phyloP scores from a whole-genome alignment of 2,329 filamentous ascomycete species.

The Talaromyces sp. region DNA sequence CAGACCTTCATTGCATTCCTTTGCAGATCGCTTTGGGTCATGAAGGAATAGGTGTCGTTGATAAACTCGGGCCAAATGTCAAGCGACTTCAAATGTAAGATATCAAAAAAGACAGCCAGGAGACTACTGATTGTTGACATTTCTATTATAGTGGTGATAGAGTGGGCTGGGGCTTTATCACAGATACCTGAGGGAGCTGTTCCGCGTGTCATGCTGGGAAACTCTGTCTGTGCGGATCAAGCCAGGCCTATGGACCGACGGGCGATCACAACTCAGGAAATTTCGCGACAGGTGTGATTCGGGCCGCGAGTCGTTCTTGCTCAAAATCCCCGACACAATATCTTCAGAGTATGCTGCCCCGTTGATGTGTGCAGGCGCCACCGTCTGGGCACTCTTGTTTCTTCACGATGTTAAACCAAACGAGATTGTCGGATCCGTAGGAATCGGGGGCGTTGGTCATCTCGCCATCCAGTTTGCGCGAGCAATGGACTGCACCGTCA shows the following conservation, averaged over 20 bases:
- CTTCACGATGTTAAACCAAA: conserved; percentile 61
- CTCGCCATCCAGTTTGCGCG: conserved; percentile 66
- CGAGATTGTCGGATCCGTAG: conserved; percentile 65
- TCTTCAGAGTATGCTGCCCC: conserved; percentile 18
- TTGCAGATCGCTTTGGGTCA: conserved; percentile 33
- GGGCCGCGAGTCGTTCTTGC: background rate
- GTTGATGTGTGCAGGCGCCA: conserved; percentile 34
- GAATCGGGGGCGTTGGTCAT: conserved; percentile 67
- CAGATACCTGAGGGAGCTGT: conserved; percentile 34
- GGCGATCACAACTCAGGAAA: background rate
- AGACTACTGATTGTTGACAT: conserved; percentile 27
- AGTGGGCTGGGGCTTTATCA: conserved; percentile 39
- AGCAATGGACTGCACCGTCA: conserved; percentile 62
- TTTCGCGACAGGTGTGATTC: background rate
- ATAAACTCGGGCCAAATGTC: conserved; percentile 20
- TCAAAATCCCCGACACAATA: background rate
- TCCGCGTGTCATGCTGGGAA: conserved; percentile 25
- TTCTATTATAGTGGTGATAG: conserved; percentile 25
- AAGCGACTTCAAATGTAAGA: no score
- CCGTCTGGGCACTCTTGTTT: conserved; percentile 52
- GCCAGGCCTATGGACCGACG: no score
- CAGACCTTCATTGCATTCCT: conserved; percentile 40
- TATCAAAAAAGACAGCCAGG: conserved; percentile 1
- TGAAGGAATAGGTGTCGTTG: conserved; percentile 32
- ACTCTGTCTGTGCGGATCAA: no score